Evolutionary conservation across 2,329 filamentous ascomycete species (phyloP).

Genomic region (Penicillium decumbens): DNA sequence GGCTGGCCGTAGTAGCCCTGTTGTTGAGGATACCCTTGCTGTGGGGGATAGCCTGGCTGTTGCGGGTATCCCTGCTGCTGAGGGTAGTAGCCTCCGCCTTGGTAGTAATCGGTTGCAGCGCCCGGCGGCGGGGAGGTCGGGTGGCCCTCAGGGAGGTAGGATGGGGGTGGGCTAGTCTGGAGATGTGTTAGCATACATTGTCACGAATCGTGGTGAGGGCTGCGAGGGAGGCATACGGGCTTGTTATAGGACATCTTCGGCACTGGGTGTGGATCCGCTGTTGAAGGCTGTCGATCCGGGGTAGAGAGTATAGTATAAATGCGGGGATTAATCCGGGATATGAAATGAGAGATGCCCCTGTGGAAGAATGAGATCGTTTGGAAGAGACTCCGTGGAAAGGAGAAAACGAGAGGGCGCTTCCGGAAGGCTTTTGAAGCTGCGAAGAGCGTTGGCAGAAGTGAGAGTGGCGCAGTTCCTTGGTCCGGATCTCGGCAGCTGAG

Average conservation of each 20-base stretch:
- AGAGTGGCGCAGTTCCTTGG: constrained; percentile 14
- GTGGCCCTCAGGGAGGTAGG: constrained; percentile 32
- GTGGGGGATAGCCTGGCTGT: constrained; percentile 18
- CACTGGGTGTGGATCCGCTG: constrained; percentile 6
- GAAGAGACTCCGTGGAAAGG: background rate
- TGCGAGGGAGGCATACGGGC: constrained; percentile 23
- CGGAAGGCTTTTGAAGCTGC: constrained; percentile 8
- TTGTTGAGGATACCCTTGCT: constrained; percentile 28
- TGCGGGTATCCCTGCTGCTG: constrained; percentile 18
- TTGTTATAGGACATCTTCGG: constrained; percentile 32
- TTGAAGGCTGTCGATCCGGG: constrained; percentile 1
- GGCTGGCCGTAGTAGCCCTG: constrained; percentile 17
- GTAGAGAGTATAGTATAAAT: background rate
- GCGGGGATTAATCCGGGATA: background rate
- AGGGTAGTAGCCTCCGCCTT: constrained; percentile 25
- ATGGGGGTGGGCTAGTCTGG: constrained; percentile 36
- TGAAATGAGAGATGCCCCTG: background rate
- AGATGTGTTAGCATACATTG: background rate
- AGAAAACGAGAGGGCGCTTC: background rate
- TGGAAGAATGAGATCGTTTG: background rate
- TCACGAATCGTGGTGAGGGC: background rate
- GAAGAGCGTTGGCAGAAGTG: constrained; percentile 12
- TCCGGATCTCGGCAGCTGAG: constrained; percentile 5
- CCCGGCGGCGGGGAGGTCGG: constrained; percentile 26
- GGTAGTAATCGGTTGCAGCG: constrained; percentile 34